Evolutionary conservation across 345 rosid genomes (phyloP).

Genomic region (Pugionium cornutum): DNA sequence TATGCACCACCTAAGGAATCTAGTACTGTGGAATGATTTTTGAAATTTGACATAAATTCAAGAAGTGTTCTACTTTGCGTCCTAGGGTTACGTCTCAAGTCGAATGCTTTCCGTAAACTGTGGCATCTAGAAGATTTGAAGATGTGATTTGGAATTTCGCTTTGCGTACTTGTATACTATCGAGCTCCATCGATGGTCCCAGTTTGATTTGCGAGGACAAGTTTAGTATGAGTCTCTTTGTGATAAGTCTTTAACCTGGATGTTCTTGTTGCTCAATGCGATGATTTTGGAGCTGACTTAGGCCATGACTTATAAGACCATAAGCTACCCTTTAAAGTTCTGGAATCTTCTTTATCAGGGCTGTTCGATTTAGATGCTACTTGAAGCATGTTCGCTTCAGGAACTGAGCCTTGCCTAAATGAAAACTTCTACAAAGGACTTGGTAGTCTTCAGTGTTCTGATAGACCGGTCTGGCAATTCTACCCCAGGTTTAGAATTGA

Average conservation of each 20-base stretch:
- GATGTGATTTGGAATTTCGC: constrained; percentile 12
- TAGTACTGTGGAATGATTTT: constrained; percentile 5
- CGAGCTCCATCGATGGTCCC: constrained; percentile 15
- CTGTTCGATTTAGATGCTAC: not conserved
- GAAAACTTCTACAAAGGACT: constrained; percentile 10
- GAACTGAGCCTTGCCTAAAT: not conserved
- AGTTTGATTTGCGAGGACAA: not conserved
- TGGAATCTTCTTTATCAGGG: not conserved
- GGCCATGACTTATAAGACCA: not conserved
- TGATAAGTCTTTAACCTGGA: not conserved
- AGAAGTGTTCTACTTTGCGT: constrained; percentile 12
- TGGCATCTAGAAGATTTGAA: not conserved
- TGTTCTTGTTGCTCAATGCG: constrained; percentile 16
- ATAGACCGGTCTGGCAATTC: not conserved
- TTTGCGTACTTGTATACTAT: constrained; percentile 8
- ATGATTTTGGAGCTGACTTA: constrained; percentile 1
- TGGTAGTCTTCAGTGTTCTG: not conserved
- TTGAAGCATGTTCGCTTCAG: constrained; percentile 9
- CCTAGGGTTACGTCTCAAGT: constrained; percentile 20
- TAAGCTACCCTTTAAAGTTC: no score
- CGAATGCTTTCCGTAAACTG: not conserved
- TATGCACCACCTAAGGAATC: not conserved
- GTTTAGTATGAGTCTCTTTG: not conserved
- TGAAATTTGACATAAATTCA: not conserved
- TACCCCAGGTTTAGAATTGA: not conserved